Conservation (phyloP, 495 filamentous ascomycete genomes). For the Letharia lupina region DNA sequence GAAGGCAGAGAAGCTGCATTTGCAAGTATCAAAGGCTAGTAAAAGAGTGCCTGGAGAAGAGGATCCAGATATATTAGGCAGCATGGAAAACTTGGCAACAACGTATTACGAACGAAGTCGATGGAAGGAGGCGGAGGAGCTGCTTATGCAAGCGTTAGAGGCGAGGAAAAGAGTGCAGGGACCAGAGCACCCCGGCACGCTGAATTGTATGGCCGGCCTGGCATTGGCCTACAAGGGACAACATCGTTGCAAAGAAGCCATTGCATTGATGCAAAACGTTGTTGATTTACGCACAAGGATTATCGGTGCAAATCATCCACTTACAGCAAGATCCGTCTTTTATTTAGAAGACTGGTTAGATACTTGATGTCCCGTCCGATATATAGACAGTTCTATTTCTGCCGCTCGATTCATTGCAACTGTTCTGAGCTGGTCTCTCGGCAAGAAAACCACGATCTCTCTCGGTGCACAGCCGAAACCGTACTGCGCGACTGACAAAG, state of each 20-base stretch:
- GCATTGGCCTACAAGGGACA: too few species aligned
- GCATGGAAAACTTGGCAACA: background rate
- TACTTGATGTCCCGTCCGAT: background rate
- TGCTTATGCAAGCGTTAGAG: background rate
- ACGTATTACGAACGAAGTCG: background rate
- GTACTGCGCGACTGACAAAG: too few species aligned
- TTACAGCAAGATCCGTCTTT: background rate
- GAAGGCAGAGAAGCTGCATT: constrained; percentile 27
- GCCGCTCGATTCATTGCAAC: too few species aligned
- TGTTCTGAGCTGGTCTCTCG: too few species aligned
- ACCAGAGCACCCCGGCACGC: too few species aligned
- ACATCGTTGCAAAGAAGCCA: background rate
- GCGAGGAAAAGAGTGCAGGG: background rate
- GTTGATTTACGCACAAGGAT: constrained; percentile 4
- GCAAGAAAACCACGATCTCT: too few species aligned
- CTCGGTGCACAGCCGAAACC: too few species aligned
- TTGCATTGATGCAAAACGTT: background rate
- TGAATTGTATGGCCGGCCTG: too few species aligned
- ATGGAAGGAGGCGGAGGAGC: background rate
- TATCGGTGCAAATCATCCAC: constrained; percentile 7
- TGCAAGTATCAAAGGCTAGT: constrained; percentile 21
- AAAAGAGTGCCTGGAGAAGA: constrained; percentile 24
- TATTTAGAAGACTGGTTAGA: background rate
- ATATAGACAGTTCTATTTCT: too few species aligned
- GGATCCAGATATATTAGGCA: constrained; percentile 20